Evolutionary conservation across 2,329 filamentous ascomycete species (phyloP).

Genomic region (Arthroderma uncinatum): DNA sequence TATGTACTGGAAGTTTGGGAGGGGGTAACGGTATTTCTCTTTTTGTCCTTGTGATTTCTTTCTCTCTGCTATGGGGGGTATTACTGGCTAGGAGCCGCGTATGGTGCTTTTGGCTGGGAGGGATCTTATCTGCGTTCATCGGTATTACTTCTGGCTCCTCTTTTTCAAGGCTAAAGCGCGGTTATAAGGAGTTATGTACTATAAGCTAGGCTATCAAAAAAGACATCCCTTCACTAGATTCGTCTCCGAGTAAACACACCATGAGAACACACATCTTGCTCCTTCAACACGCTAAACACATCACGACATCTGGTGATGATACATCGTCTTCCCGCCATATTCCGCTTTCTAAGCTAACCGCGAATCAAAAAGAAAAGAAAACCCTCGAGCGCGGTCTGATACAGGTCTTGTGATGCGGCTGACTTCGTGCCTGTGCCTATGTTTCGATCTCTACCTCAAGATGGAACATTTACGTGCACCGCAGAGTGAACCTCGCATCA

Average conservation of each 20-base stretch:
- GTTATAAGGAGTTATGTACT: neutral
- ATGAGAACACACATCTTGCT: too few relatives aligned
- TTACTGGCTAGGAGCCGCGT: neutral
- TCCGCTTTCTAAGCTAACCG: too few relatives aligned
- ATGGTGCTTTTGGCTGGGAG: neutral
- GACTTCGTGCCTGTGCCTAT: neutral
- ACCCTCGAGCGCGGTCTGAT: neutral
- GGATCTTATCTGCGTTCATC: neutral
- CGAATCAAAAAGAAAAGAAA: neutral
- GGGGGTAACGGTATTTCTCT: neutral
- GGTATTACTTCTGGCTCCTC: too few relatives aligned
- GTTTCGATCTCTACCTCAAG: neutral
- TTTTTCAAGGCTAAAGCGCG: too few relatives aligned
- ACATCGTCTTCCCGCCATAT: neutral
- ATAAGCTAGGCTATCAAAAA: too few relatives aligned
- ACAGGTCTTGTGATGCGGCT: neutral
- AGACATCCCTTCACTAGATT: too few relatives aligned
- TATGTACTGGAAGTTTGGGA: too few relatives aligned
- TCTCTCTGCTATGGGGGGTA: neutral
- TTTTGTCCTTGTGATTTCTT: constrained; percentile 1
- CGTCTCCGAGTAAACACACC: too few relatives aligned
- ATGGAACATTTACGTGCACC: neutral
- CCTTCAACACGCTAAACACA: too few relatives aligned
- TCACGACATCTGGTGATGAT: too few relatives aligned
- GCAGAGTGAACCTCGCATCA: neutral